Evolutionary conservation across 805 yeast species (phyloP), one percentile per base, ranked within the genome.

Genomic region (Lipomyces oligophaga): DNA sequence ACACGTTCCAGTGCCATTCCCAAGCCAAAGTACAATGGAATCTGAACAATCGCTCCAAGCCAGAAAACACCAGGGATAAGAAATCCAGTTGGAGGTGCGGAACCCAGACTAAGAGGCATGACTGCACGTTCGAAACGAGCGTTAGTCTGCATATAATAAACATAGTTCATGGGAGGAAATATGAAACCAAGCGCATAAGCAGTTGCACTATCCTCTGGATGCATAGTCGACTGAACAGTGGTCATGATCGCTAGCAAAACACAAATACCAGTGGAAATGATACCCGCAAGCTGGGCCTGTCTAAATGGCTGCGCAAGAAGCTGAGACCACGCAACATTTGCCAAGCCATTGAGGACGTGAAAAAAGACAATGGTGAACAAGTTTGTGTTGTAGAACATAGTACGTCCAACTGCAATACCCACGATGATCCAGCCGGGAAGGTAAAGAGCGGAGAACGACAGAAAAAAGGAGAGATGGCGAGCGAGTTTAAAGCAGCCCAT

Each of bases 81-180:
- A 11, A 42, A 45, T 4, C 63, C 58, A 24, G 55, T 55, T 3
- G 69, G 66, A 13, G 67, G 63, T 6, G 34, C 41, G n/a, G 52
- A 40, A 3, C 57, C 45, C 46, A 65, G 50, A 32, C 58, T 55
- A 15, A 60, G 43, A 1, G 61, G 55, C 32, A 47, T 27, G 11
- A 45, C 47, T 13, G 37, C 57, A 15, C 57, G 57, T 45, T 65
- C 67, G 49, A 56, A 63, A 10, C 65, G 43, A 8, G 67, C 59
- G 11, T 60, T 52, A 11, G 64, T 57, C 39, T 63, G 60, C 38
- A 65, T 49, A 51, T 61, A 64, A 49, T 55, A 66, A 10, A 62
- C 57, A 49, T 66, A 66, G 51, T 60, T 66, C 60, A 63, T 58
- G 7, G 67, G 67, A 15, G 69, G 69, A 46, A 65, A 65, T 8